phyloP scores from a whole-genome alignment of 257 asterid genomes.

The Hygrophila difformis region DNA sequence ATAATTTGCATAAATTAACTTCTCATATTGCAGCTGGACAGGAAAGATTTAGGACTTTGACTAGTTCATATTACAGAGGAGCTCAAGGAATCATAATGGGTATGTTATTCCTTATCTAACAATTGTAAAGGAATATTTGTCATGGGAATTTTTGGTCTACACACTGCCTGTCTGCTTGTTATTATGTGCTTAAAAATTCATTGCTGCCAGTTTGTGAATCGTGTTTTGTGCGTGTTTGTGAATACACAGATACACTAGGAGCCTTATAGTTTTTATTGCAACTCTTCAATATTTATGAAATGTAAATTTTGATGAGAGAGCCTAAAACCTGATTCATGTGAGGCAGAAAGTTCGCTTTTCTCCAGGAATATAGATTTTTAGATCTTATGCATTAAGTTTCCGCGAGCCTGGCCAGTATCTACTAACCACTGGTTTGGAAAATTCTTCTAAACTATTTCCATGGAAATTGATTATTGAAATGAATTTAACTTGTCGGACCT shows the following conservation, averaged over 20 bases:
- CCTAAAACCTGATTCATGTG: background rate
- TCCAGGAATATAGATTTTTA: too few relatives aligned
- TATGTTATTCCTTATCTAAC: slow-evolving; percentile 21
- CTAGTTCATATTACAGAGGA: slow-evolving; percentile 68
- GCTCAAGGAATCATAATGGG: slow-evolving; percentile 75
- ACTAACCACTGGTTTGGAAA: background rate
- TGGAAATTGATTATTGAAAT: background rate
- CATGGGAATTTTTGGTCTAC: too few relatives aligned
- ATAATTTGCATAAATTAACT: slow-evolving; percentile 1
- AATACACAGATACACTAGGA: background rate
- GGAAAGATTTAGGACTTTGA: slow-evolving; percentile 64
- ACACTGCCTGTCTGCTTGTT: background rate
- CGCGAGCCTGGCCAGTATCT: too few relatives aligned
- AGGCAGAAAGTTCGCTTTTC: too few relatives aligned
- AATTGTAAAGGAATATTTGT: too few relatives aligned
- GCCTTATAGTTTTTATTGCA: background rate
- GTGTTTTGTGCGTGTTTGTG: background rate
- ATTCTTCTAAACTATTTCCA: background rate
- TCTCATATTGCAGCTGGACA: slow-evolving; percentile 52
- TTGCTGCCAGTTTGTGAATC: background rate
- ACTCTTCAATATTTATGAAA: background rate
- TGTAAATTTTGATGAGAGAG: background rate
- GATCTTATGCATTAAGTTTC: too few relatives aligned
- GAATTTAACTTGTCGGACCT: too few relatives aligned
- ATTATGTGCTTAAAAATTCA: background rate